phyloP scores from a whole-genome alignment of 176 grass and related monocot genomes.

The Phragmites australis region DNA sequence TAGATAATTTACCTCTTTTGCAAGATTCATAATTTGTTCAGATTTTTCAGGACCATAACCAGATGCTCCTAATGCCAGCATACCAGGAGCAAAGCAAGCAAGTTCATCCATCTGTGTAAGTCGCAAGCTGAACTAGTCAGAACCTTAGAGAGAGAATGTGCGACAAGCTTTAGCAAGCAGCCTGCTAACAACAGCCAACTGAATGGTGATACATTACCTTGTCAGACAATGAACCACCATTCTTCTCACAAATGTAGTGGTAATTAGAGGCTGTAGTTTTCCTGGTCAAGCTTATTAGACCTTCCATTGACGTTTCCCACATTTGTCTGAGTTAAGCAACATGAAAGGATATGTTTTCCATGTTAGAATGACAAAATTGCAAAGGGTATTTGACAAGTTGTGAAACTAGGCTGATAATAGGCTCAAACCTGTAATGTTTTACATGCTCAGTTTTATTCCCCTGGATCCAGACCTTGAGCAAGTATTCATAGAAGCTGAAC shows the following conservation, averaged over 20 bases:
- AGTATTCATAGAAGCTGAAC: slow-evolving; percentile 98
- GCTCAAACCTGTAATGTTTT: slow-evolving; percentile 84
- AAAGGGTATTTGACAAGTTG: neutral
- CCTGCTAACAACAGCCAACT: slow-evolving; percentile 18
- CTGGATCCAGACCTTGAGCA: slow-evolving; percentile 99
- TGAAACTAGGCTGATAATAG: slow-evolving; percentile 34
- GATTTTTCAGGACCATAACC: slow-evolving; percentile 91
- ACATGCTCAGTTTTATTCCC: slow-evolving; percentile 94
- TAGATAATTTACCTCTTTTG: slow-evolving; percentile 75
- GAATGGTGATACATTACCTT: slow-evolving; percentile 58
- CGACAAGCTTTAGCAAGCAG: slow-evolving; percentile 36
- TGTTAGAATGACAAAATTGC: slow-evolving; percentile 5
- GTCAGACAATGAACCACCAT: slow-evolving; percentile 75
- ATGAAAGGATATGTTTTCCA: slow-evolving; percentile 27
- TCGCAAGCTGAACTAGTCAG: slow-evolving; percentile 40
- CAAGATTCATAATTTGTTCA: slow-evolving; percentile 80
- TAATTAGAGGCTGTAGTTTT: slow-evolving; percentile 91
- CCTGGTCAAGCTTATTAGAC: slow-evolving; percentile 76
- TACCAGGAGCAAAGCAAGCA: slow-evolving; percentile 98
- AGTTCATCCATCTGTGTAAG: slow-evolving; percentile 94
- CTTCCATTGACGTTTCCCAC: slow-evolving; percentile 99
- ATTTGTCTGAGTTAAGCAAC: slow-evolving; percentile 70
- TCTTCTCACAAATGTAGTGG: slow-evolving; percentile 95
- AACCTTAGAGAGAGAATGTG: slow-evolving; percentile 18
- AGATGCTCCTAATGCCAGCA: slow-evolving; percentile 92